Conservation (phyloP, 805 yeast genomes). For the Kodamaea laetipori region DNA sequence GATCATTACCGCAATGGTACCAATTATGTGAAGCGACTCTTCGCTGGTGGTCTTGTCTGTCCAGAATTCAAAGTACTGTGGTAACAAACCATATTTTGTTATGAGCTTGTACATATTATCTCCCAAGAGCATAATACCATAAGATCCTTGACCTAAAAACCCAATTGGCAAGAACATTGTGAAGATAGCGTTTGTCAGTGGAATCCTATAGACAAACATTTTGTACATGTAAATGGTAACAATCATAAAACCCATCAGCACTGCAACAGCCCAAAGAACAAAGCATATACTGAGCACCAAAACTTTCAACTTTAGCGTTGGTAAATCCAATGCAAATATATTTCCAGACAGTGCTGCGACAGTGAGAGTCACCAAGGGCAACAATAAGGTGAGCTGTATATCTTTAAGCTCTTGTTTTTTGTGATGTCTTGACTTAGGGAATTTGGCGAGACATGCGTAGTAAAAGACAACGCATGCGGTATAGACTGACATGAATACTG, state of each 20-base stretch:
- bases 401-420: conserved; percentile 24
- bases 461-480: conserved; percentile 64
- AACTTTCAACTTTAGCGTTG: conserved; percentile 44
- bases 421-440: conserved; percentile 23
- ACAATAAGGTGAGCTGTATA: conserved; percentile 58
- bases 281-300: conserved; percentile 56
- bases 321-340: conserved; percentile 48
- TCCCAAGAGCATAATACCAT: conserved; percentile 61
- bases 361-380: conserved; percentile 80
- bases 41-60: background rate
- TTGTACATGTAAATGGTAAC: conserved; percentile 62
- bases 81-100: conserved; percentile 5
- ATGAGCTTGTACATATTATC: conserved; percentile 30
- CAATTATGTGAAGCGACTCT: conserved; percentile 6
- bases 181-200: conserved; percentile 55
- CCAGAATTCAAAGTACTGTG: conserved; percentile 4
- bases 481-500: conserved; percentile 52
- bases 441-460: conserved; percentile 46
- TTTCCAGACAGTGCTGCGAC: conserved; percentile 78
- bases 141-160: conserved; percentile 83
- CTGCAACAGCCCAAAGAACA: conserved; percentile 70
- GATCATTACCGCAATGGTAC: conserved; percentile 13
- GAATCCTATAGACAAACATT: conserved; percentile 58
- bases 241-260: conserved; percentile 54
- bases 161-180: conserved; percentile 82